These are phyloP conservation scores for Niebla homalea DNA, from an alignment of 495 filamentous ascomycete genomes.

Conservation along the genomic window DNA sequence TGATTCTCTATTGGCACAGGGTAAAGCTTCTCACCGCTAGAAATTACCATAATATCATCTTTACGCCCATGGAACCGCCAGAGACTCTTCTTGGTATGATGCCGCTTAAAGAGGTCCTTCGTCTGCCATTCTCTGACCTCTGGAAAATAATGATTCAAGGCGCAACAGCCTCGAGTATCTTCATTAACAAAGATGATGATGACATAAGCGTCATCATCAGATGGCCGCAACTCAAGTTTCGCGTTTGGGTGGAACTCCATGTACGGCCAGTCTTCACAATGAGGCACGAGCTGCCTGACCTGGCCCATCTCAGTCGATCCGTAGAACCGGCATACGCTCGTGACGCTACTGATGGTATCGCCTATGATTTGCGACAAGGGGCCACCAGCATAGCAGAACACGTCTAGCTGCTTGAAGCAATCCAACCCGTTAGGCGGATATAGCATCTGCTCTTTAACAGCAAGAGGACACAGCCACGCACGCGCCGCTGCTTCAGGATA, in stretches of 20 bases:
- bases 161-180: slow-evolving; percentile 7
- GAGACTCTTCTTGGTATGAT: slow-evolving; percentile 30
- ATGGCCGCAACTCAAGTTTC: slow-evolving; percentile 30
- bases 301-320: slow-evolving; percentile 20
- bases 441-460: slow-evolving; percentile 19
- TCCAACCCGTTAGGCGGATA: slow-evolving; percentile 11
- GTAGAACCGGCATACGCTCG: slow-evolving; percentile 20
- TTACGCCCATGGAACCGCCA: slow-evolving; percentile 39
- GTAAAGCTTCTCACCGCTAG: slow-evolving; percentile 48
- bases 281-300: slow-evolving; percentile 13
- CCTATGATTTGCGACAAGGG: slow-evolving; percentile 15
- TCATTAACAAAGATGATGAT: slow-evolving; percentile 33
- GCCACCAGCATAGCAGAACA: slow-evolving; percentile 20
- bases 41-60: slow-evolving; percentile 49
- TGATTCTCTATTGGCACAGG: slow-evolving; percentile 37
- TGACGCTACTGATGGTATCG: slow-evolving; percentile 16
- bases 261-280: slow-evolving; percentile 35
- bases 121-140: slow-evolving; percentile 36
- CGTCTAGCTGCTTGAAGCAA: slow-evolving; percentile 15
- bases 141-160: slow-evolving; percentile 29
- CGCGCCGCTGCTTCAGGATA: slow-evolving; percentile 15
- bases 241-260: slow-evolving; percentile 34
- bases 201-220: slow-evolving; percentile 33
- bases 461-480: slow-evolving; percentile 17
- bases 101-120: slow-evolving; percentile 40